These are phyloP conservation scores for Lentinula edodes DNA, from an alignment of 768 basidiomycete genomes.

Conservation along the genomic window DNA sequence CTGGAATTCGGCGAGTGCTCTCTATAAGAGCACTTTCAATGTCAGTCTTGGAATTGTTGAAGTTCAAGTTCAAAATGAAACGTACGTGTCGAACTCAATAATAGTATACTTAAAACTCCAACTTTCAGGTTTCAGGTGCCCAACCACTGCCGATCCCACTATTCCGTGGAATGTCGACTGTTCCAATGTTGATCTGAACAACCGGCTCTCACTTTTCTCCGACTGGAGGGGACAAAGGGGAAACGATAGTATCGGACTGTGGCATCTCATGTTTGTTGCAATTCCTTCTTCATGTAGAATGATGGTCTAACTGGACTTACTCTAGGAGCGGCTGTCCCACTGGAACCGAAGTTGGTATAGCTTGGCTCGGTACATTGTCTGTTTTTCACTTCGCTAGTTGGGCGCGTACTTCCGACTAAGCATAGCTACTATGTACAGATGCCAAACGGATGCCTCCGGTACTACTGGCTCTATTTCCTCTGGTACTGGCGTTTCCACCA, in stretches of 20 bases:
- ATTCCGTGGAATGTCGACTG: conserved; percentile 79
- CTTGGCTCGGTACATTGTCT: conserved; percentile 79
- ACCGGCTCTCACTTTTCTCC: conserved; percentile 73
- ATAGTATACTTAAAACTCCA: conserved; percentile 2
- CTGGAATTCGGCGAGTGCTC: conserved; percentile 71
- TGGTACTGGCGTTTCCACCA: conserved; percentile 79
- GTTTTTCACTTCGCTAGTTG: conserved; percentile 13
- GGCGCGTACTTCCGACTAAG: too few relatives aligned
- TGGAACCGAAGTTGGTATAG: conserved; percentile 81
- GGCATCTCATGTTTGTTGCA: conserved; percentile 66
- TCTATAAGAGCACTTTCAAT: conserved; percentile 82
- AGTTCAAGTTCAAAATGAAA: conserved; percentile 61
- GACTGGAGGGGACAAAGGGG: conserved; percentile 75
- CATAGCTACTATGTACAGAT: conserved; percentile 30
- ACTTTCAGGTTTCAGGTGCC: conserved; percentile 43
- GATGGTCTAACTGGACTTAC: background rate
- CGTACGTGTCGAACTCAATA: conserved; percentile 22
- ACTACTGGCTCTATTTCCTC: conserved; percentile 50
- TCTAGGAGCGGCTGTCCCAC: conserved; percentile 61
- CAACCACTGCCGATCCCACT: conserved; percentile 41
- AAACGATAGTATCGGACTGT: conserved; percentile 72
- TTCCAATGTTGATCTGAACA: conserved; percentile 50
- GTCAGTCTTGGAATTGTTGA: conserved; percentile 81
- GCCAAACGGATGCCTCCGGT: conserved; percentile 48
- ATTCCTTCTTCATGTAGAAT: background rate